Base-by-base conservation (phyloP, 208 protist species). In the Crithidia expoeki region DNA sequence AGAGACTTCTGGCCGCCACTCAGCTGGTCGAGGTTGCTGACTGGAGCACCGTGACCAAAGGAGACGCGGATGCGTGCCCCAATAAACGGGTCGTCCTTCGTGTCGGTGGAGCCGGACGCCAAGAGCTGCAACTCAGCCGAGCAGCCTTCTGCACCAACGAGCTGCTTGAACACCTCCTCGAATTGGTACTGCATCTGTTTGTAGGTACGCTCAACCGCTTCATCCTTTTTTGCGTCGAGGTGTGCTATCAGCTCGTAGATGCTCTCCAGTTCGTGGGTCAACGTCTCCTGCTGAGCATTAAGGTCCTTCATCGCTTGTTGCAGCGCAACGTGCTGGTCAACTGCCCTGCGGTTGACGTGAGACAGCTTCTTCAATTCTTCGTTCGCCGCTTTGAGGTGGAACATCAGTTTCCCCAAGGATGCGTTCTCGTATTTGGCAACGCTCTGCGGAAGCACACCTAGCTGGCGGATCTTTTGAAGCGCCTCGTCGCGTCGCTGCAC, bases 1-100 rank as follows among this genome's bases (percentile, higher is more conserved):
- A 99, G 80, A 36, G 98, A 98, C 79, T 99, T 99, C 83, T 99
- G 98, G 12, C 98, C 98, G 59, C 98, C 98, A 58, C 95, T 98
- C 32, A 99, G 85, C 70, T 98, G 96, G 34, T 90, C 80, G 51
- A 99, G 90, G 10, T 94, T 83, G 55, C 76, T 94, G 47, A 89
- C 82, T 25, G 83, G 69, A 11, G 72, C 71, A 16, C 92, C 91
- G 33, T 92, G 76, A 23, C 91, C 92, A 73, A 98, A 98, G 50
- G 81, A 89, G 25, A 98, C 97, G 46, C 93, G 79, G 72, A 99
- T 98, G 5, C 88, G 88, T 34, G 98, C 88, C 30, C 94, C 98
- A 30, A 75, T 81, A 72, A 96, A 99, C 14, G 88, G 79, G 58
- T 97, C 93, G 30, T 79, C 79, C 56, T 74, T 75, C 36, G 72